A percentile compares a stretch with the other conserved stretches of the same genome.
Evolutionary conservation across 495 filamentous ascomycete species (phyloP).

Genomic region (Daldinia decipiens): DNA sequence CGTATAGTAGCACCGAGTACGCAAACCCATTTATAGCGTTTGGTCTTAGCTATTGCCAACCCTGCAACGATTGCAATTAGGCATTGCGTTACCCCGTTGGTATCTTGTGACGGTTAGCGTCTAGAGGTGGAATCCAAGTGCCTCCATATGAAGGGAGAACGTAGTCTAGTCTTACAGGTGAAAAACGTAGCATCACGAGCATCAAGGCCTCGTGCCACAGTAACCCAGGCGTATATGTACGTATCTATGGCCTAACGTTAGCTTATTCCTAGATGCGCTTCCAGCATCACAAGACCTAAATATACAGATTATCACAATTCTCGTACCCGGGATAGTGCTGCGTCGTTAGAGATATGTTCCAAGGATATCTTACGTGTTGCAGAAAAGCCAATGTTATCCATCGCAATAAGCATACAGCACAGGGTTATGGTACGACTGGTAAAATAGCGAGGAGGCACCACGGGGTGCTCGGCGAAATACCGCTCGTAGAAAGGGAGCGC

Average conservation of each 20-base stretch:
- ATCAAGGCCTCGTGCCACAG: conserved; percentile 54
- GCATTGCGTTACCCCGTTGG: conserved; percentile 58
- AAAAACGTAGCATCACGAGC: conserved; percentile 58
- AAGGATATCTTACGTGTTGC: conserved; percentile 44
- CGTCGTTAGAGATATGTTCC: background rate
- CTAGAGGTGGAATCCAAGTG: background rate
- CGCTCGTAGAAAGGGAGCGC: conserved; percentile 58
- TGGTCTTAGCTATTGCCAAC: conserved; percentile 54
- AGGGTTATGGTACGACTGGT: conserved; percentile 54
- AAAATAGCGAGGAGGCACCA: conserved; percentile 59
- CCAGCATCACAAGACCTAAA: background rate
- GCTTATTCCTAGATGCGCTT: background rate
- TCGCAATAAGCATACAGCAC: conserved; percentile 51
- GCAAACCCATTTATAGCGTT: conserved; percentile 59
- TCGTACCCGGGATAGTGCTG: too few species aligned
- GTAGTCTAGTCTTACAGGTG: conserved; percentile 36
- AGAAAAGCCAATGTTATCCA: conserved; percentile 56
- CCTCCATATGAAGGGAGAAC: background rate
- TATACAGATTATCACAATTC: background rate
- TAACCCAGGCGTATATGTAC: conserved; percentile 60
- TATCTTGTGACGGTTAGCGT: conserved; percentile 38
- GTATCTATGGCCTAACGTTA: conserved; percentile 45
- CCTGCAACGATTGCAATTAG: conserved; percentile 56
- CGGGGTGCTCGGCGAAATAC: conserved; percentile 54
- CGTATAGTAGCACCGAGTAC: conserved; percentile 54